A percentile compares a stretch with the other conserved stretches of the same genome.
Conservation (phyloP, 768 basidiomycete genomes). For the Phlegmacium glaucopus region DNA sequence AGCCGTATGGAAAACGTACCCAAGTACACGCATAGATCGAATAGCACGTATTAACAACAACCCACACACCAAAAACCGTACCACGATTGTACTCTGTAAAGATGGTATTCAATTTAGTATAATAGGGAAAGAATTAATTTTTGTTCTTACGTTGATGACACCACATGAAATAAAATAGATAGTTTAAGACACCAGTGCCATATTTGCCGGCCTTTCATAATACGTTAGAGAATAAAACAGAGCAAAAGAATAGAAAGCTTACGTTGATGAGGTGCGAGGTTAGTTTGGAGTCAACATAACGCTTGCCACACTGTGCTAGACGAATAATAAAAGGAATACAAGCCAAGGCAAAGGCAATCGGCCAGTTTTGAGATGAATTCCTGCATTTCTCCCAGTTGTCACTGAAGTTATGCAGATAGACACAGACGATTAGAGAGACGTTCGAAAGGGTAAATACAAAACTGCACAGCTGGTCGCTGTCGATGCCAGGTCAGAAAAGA, state of each 20-base stretch:
- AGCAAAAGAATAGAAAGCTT: constrained; percentile 9
- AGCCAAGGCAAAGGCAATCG: constrained; percentile 53
- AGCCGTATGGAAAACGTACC: constrained; percentile 43
- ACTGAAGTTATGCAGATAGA: constrained; percentile 58
- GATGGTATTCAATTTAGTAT: not conserved
- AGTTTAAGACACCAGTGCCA: constrained; percentile 57
- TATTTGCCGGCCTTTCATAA: constrained; percentile 79
- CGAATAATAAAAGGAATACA: constrained; percentile 73
- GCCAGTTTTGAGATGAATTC: constrained; percentile 51
- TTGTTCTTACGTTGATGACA: constrained; percentile 52
- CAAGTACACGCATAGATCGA: constrained; percentile 74
- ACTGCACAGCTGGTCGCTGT: constrained; percentile 81
- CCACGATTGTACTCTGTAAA: constrained; percentile 31
- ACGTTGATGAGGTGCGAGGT: constrained; percentile 88
- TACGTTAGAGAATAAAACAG: not conserved
- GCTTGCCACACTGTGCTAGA: constrained; percentile 81
- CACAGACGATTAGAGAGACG: constrained; percentile 71
- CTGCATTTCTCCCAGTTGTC: constrained; percentile 48
- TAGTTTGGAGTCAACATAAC: constrained; percentile 76
- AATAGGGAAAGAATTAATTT: not conserved
- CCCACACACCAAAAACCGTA: constrained; percentile 62
- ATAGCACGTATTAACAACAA: constrained; percentile 58
- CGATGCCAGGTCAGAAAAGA: not conserved
- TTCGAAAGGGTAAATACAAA: constrained; percentile 72
- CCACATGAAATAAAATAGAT: constrained; percentile 77